phyloP scores from a whole-genome alignment of 306 rosid species.

The Pachyrhizus erosus region DNA sequence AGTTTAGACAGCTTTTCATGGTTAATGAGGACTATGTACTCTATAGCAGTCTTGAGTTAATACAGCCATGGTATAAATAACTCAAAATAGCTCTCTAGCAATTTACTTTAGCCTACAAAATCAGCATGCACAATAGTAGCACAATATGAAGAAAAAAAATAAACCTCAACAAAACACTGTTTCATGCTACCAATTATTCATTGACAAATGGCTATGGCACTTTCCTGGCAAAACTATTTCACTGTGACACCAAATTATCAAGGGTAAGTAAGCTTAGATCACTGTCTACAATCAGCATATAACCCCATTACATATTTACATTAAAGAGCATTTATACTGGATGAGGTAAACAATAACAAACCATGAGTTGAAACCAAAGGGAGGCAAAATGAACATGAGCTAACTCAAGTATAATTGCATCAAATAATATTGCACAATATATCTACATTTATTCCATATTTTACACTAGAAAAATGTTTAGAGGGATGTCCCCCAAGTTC shows the following conservation, averaged over 20 bases:
- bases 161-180: not conserved
- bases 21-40: not conserved
- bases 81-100: not conserved
- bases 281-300: slow-evolving; percentile 19
- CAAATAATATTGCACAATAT: too few relatives aligned
- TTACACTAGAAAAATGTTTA: slow-evolving; percentile 24
- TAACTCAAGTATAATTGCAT: not conserved
- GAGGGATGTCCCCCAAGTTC: not conserved
- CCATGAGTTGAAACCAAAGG: slow-evolving; percentile 30
- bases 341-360: slow-evolving; percentile 21
- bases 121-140: not conserved
- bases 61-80: not conserved
- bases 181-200: not conserved
- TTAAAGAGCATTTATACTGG: not conserved
- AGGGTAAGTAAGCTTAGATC: slow-evolving; percentile 10
- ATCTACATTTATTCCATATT: not conserved
- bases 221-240: slow-evolving; percentile 19
- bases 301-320: not conserved
- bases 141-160: not conserved
- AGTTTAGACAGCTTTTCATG: slow-evolving; percentile 6
- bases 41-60: not conserved
- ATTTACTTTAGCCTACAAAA: not conserved
- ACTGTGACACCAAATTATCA: not conserved
- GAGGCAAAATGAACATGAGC: slow-evolving; percentile 17
- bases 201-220: not conserved